Conservation (phyloP, 208 protist genomes). For the Wallacemonas sp. region DNA sequence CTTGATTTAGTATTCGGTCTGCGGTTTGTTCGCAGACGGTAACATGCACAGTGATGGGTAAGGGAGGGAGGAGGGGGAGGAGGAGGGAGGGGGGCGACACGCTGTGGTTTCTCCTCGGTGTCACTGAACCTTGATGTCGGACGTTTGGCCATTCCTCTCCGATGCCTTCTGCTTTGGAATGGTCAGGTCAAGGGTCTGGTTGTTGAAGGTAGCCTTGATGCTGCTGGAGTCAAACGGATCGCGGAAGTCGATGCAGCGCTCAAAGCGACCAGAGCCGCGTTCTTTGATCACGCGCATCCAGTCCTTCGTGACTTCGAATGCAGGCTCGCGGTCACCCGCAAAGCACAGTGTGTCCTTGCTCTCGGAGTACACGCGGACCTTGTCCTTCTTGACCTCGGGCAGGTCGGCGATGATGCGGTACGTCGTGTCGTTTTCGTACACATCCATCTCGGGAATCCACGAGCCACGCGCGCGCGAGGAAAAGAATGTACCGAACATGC, state of each 20-base stretch:
- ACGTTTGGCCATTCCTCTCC: not conserved
- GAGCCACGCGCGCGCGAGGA: conserved; percentile 50
- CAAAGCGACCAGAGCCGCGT: conserved; percentile 64
- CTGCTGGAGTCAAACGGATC: conserved; percentile 30
- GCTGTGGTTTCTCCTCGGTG: not conserved
- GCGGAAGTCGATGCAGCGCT: conserved; percentile 76
- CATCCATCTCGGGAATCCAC: conserved; percentile 77
- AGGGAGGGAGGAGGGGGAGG: not conserved
- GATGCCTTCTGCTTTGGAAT: conserved; percentile 46
- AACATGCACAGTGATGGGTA: not conserved
- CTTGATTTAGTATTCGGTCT: not conserved
- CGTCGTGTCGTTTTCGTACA: conserved; percentile 52
- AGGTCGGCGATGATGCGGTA: conserved; percentile 73
- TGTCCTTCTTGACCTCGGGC: conserved; percentile 71
- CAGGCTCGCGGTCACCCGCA: conserved; percentile 43
- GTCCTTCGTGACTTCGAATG: conserved; percentile 2
- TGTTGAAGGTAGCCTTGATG: conserved; percentile 56
- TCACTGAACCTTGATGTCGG: conserved; percentile 57
- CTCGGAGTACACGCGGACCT: conserved; percentile 72
- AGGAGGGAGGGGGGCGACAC: not conserved
- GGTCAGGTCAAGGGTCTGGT: conserved; percentile 53
- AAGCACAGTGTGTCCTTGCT: conserved; percentile 33
- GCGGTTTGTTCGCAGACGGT: too few relatives aligned
- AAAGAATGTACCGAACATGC: conserved; percentile 54
- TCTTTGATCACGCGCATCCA: conserved; percentile 39